phyloP scores from a whole-genome alignment of 176 grass and related monocot genomes.

The Oropetium thomaeum region DNA sequence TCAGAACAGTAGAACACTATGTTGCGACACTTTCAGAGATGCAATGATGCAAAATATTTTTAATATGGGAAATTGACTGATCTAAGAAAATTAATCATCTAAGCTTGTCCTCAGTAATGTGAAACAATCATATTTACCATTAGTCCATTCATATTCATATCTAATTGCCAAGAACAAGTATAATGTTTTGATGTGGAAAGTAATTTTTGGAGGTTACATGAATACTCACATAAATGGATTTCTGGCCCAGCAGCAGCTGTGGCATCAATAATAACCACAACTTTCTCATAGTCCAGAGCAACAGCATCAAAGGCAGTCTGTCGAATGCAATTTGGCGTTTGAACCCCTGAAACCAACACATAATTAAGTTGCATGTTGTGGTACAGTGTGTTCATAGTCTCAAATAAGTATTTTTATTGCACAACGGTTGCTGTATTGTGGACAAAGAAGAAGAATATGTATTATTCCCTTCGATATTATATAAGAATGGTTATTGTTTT shows the following conservation, averaged over 20 bases:
- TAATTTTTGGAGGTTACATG: neutral
- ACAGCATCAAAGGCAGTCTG: conserved; percentile 92
- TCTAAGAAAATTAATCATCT: neutral
- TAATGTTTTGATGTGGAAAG: neutral
- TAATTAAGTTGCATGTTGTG: neutral
- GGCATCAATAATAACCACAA: conserved; percentile 76
- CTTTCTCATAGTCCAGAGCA: conserved; percentile 71
- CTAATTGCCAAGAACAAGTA: neutral
- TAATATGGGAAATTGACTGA: too few species aligned
- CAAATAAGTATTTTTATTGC: neutral
- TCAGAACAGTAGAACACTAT: too few species aligned
- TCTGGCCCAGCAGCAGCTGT: conserved; percentile 83
- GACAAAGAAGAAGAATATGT: conserved; percentile 1
- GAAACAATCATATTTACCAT: neutral
- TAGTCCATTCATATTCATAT: conserved; percentile 13
- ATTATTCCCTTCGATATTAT: neutral
- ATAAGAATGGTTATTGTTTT: neutral
- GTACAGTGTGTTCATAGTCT: neutral
- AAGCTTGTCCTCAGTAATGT: neutral
- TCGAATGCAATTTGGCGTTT: conserved; percentile 96
- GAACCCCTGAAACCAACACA: conserved; percentile 57
- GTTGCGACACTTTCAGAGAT: neutral
- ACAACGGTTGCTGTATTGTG: neutral
- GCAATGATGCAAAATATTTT: neutral
- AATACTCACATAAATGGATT: conserved; percentile 76